These are phyloP conservation scores for Flaveria floridana DNA, from an alignment of 140 eudicot species.

Conservation along the genomic window DNA sequence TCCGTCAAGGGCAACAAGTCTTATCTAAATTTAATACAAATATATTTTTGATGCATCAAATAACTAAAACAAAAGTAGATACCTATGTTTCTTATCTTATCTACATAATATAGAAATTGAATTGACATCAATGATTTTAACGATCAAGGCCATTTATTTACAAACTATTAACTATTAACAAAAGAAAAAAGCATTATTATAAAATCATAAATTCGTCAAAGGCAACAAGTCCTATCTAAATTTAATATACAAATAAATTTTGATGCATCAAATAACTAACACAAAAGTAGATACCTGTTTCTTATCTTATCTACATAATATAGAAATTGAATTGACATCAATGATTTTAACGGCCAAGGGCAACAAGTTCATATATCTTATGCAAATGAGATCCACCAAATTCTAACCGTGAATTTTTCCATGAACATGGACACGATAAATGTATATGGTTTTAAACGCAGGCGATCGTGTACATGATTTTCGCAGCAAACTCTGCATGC, in stretches of 20 bases:
- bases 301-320: not conserved
- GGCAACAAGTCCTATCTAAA: not conserved
- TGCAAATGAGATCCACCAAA: not conserved
- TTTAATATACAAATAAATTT: not conserved
- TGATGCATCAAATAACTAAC: not conserved
- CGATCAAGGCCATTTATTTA: too few relatives aligned
- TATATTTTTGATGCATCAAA: not conserved
- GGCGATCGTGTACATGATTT: slow-evolving; percentile 52
- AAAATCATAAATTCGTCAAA: not conserved
- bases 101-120: not conserved
- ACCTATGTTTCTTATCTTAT: not conserved
- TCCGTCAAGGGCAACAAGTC: not conserved
- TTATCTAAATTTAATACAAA: not conserved
- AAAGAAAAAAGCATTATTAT: too few relatives aligned
- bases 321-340: not conserved
- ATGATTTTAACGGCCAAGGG: not conserved
- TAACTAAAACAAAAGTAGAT: not conserved
- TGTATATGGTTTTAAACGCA: slow-evolving; percentile 24
- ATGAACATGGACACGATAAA: not conserved
- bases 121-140: not conserved
- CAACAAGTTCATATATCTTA: too few relatives aligned
- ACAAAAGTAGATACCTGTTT: not conserved
- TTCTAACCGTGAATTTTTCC: slow-evolving; percentile 4
- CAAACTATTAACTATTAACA: too few relatives aligned
- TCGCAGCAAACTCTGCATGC: slow-evolving; percentile 46